Evolutionary conservation across 768 basidiomycete species (phyloP), one percentile per base, ranked within the genome.

Genomic region (Macrolepiota albuminosa): DNA sequence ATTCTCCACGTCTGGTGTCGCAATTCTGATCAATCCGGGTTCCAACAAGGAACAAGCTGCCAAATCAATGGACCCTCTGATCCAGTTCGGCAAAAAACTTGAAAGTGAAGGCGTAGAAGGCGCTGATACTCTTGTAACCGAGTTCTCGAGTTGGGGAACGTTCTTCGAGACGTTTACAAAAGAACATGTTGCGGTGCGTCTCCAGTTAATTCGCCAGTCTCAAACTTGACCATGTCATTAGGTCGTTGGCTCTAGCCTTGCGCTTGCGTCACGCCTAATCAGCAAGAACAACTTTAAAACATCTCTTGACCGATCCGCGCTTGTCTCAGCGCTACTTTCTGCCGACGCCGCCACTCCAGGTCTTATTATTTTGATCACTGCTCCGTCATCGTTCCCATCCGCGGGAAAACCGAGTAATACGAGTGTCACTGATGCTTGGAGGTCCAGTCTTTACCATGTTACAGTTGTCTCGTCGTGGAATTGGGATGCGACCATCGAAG

Each of bases 391-490:
- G 14, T 75, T 69, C 63, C 67, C 66, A 2, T 70, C 67, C 6
- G 66, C 68, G 31, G 72, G 73, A 10, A 63, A 66, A 37, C 80
- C 80, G 13, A 81, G 79, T 61, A 63, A 66, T 34, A 80, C 80
- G 13, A 81, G 79, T 61, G 74, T 80, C 24, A 78, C 76, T 1
- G 72, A 73, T 36, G 76, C 75, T 36, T 81, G 81, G 81, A 67
- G 78, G 34, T 68, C 69, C 7, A 78, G 76, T 54, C 40, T 82
- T 4, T 81, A 77, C 59, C 81, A 83, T 61, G 69, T 79, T 53
- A 81, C 80, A 10, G 69, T 75, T 26, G 68, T 78, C 37, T 70
- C 74, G 6, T 55, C 68, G n/a, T 82, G 79, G 79, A 74, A 74
- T 21, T 81, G 76, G 74, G 75, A 81, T 55, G 75, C 80, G 6